Conservation (phyloP, 176 grass and related monocot species). For the Oryza meyeriana region DNA sequence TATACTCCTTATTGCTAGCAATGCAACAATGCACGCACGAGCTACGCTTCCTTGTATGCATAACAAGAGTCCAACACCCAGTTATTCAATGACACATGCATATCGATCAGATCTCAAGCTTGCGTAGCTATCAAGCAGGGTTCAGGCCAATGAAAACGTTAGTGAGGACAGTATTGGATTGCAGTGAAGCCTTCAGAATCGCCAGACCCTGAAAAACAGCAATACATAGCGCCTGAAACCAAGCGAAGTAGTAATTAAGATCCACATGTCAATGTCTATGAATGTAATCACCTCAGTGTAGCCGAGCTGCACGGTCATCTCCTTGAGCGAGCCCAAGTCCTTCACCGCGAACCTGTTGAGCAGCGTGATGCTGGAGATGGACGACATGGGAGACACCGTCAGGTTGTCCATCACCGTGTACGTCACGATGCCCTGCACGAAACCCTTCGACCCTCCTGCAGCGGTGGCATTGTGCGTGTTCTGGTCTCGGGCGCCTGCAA, state of each 20-base stretch:
- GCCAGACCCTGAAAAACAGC: not conserved
- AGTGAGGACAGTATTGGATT: conserved; percentile 34
- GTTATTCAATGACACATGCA: no score
- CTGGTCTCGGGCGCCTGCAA: not conserved
- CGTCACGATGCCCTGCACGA: not conserved
- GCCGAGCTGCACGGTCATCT: conserved; percentile 42
- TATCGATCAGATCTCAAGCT: no score
- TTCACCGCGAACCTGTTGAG: conserved; percentile 30
- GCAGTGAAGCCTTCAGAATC: conserved; percentile 31
- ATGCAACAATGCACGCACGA: no score
- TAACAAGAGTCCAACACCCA: no score
- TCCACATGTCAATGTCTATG: no score
- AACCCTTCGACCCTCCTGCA: not conserved
- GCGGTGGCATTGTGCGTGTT: no score
- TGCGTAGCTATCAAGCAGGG: no score
- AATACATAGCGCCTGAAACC: no score
- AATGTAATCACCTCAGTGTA: not conserved
- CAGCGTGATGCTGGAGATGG: conserved; percentile 30
- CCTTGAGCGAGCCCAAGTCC: conserved; percentile 24
- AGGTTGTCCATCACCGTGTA: conserved; percentile 56
- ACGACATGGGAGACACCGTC: conserved; percentile 39
- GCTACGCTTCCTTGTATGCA: no score
- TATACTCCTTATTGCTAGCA: no score
- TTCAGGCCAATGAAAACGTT: conserved; percentile 21
- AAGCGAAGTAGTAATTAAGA: no score